Evolutionary conservation across 2,329 filamentous ascomycete species (phyloP), one percentile per base, ranked within the genome.

Genomic region (Stachybotrys echinatus): DNA sequence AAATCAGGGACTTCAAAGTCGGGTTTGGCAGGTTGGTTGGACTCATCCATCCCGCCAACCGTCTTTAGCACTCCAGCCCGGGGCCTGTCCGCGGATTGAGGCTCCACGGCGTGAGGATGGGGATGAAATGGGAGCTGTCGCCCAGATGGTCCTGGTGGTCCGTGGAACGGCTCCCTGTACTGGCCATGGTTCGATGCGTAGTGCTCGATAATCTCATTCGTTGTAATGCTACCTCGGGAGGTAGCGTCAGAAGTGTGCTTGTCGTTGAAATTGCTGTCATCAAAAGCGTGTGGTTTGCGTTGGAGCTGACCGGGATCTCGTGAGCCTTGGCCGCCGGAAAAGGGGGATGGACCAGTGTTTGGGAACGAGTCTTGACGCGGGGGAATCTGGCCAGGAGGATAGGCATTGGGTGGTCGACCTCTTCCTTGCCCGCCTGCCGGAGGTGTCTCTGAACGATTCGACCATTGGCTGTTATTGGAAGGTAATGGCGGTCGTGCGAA

Each of bases 31-130:
- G 54, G 58, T 23, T 49, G 54, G 37, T 60, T 59, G 7, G 59
- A 60, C 2, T 72, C 68, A 4, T 62, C 60, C n/a, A 74, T 74
- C 4, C 89, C 42, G 44, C 44, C 91, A 12, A 92, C 84, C 2
- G 87, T 90, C 64, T 87, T 91, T 63, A 92, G 74, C 6, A 92
- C 84, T 45, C 92, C 92, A 55, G 88, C 87, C 54, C 92, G 80
- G 17, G 88, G 87, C 51, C 80, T 81, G 50, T 89, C 85, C 8
- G 79, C 68, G 0, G 79, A 78, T 64, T 63, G 50, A 52, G 65
- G 2, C 69, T 71, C 23, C 12, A 40, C 43, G 2, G 48, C 52
- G 6, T 57, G 56, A 12, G 56, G 55, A 31, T 60, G 57, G n/a
- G 58, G 56, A 17, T 59, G 58, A 12, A 57, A 56, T 3, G 57